Evolutionary conservation across 2,329 filamentous ascomycete genomes (phyloP), one percentile per base, ranked within the genome.

Genomic region (Colletotrichum shisoi): DNA sequence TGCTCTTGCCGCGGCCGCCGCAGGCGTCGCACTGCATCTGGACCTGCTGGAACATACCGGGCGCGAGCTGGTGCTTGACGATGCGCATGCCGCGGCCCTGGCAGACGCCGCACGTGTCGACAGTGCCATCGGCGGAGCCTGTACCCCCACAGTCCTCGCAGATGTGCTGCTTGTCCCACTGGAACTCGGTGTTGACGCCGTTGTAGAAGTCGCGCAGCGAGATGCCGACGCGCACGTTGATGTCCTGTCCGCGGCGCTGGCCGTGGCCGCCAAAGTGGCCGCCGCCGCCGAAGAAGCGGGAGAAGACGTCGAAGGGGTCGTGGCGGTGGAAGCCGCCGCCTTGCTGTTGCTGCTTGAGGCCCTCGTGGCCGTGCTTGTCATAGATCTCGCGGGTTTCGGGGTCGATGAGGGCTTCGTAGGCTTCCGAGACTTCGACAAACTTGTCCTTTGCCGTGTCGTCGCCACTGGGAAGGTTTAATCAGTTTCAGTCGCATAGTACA

Each of bases 31-130:
- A 99, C 69, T 90, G 86, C 78, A 90, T 90, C 83, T 99, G 95
- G 73, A 98, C 89, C 81, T 99, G 95, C 82, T 98, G 95, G 84
- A 94, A 97, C 82, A 99, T 96, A n/a, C 95, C 95, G 0, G 95
- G 95, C 0, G 94, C 94, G 48, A 99, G 86, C 86, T 94, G 92
- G 74, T 97, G 93, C 79, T 95, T 94, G 78, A 93, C 86, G 71
- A 98, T 89, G 63, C 92, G 84, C 62, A 94, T 83, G n/a, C 95
- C 95, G 54, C 91, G 90, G 15, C 95, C 95, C 45, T 83, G 80
- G 76, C 95, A 99, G 71, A 86, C 83, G 48, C 82, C 78, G 77
- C 95, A 99, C 3, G 86, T 91, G 60, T 97, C 91, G 31, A 96
- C 91, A 60, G 91, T 80, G 17, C 93, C 92, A 76, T 99, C 95